Evolutionary conservation across 495 filamentous ascomycete genomes (phyloP), one percentile per base, ranked within the genome.

Genomic region (Aspergillus cristatus): DNA sequence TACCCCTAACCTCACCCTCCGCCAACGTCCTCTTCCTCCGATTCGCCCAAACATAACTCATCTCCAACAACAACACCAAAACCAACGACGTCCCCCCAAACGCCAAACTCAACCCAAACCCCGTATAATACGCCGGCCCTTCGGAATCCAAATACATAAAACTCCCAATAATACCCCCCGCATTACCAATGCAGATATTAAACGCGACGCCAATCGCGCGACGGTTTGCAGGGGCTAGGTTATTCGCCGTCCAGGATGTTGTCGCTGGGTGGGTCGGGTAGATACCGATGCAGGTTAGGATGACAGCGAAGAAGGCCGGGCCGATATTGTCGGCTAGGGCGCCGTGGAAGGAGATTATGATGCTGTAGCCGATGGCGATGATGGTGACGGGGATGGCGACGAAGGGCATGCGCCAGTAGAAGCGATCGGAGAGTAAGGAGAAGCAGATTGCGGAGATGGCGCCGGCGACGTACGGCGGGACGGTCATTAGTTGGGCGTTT

Each of bases 391-490:
- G 54, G 12, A 37, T 41, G 1, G 45, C 55, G 2, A 67, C 51
- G 35, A 67, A 69, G 11, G 62, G 58, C 50, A 58, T 55, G 6
- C 61, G 53, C 58, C 62, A 60, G 38, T 51, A 48, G 38, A 60
- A 57, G 4, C 46, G 44, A 26, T 70, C 66, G 1, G 60, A 58
- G 11, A 68, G 28, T 3, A 16, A 33, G 3, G 55, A 48, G 35
- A 60, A 59, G 17, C 50, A 38, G 20, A 65, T 35, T 2, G 60
- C 53, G 3, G 54, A 57, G 18, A 62, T 51, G 0, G 51, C 54
- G 13, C 48, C 55, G 1, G 54, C 55, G 1, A 62, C 46, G 29
- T 62, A 62, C 0, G 56, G 55, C 6, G 58, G 55, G 1, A 55
- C 51, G 1, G 58, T 54, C 41, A 52, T 55, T 5, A 60, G 47